Evolutionary conservation across 305 asterid species (phyloP).

Genomic region (Fraxinus floribunda): DNA sequence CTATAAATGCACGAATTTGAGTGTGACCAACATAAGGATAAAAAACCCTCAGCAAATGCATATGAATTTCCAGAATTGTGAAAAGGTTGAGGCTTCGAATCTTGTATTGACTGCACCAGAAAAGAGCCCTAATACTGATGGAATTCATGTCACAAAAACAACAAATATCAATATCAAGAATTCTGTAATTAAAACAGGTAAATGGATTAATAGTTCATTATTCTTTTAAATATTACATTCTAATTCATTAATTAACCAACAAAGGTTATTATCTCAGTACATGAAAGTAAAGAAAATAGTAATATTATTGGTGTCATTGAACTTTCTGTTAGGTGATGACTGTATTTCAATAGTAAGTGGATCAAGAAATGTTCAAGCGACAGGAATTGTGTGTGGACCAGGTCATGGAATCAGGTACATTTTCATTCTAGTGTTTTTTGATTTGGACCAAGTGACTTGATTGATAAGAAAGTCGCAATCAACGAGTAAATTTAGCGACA

Average conservation of each 20-base stretch:
- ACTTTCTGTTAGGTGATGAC: slow-evolving; percentile 56
- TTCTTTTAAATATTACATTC: background rate
- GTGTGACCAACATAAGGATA: slow-evolving; percentile 42
- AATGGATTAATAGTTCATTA: background rate
- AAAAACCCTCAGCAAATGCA: slow-evolving; percentile 88
- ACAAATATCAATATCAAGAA: slow-evolving; percentile 46
- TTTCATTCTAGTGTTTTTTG: background rate
- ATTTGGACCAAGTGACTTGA: background rate
- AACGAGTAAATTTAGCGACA: background rate
- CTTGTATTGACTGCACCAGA: slow-evolving; percentile 58
- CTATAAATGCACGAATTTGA: slow-evolving; percentile 55
- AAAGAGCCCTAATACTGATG: slow-evolving; percentile 89
- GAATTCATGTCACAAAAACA: slow-evolving; percentile 73
- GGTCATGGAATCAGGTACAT: slow-evolving; percentile 95
- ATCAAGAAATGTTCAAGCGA: slow-evolving; percentile 53
- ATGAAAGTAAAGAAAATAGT: background rate
- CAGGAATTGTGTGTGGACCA: slow-evolving; percentile 73
- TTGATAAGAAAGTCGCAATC: background rate
- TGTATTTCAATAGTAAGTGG: slow-evolving; percentile 46
- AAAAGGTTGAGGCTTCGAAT: slow-evolving; percentile 48
- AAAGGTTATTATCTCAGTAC: background rate
- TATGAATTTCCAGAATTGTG: slow-evolving; percentile 51
- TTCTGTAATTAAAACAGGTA: slow-evolving; percentile 68
- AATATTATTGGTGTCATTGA: background rate
- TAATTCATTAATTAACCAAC: background rate